Conservation (phyloP, 192 early-diverging fungal genomes). For the Entophlyctis luteolus region DNA sequence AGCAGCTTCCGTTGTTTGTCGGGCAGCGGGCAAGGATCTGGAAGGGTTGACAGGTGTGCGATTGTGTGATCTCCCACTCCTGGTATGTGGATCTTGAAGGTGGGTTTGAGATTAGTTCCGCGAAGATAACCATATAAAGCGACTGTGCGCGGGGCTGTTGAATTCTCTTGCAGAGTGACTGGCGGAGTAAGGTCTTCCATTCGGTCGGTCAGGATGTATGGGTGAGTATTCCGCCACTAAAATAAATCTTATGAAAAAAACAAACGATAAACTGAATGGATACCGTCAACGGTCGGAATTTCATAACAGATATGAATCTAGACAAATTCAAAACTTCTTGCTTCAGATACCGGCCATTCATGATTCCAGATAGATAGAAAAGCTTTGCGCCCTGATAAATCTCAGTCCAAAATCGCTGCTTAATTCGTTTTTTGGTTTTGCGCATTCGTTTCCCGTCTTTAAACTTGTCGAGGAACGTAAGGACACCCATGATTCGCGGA, state of each 20-base stretch:
- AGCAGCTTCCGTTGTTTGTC: conserved; percentile 85
- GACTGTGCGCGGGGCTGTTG: conserved; percentile 87
- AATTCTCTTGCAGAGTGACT: conserved; percentile 69
- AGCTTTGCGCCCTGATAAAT: conserved; percentile 99
- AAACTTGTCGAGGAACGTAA: conserved; percentile 95
- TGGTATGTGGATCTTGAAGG: conserved; percentile 89
- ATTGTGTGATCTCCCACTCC: conserved; percentile 88
- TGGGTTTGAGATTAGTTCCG: conserved; percentile 87
- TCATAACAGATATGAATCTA: conserved; percentile 97
- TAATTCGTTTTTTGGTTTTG: conserved; percentile 86
- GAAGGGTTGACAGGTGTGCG: conserved; percentile 66
- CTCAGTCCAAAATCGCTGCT: conserved; percentile 99
- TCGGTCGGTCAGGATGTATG: conserved; percentile 96
- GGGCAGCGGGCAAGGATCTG: conserved; percentile 96
- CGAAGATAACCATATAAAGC: conserved; percentile 93
- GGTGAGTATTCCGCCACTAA: conserved; percentile 91
- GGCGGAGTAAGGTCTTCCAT: conserved; percentile 96
- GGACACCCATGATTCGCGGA: conserved; percentile 95
- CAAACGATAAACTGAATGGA: background rate
- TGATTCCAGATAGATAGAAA: conserved; percentile 94
- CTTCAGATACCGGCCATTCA: conserved; percentile 90
- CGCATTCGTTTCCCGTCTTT: conserved; percentile 87
- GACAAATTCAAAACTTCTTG: conserved; percentile 92
- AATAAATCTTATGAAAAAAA: background rate
- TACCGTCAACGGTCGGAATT: conserved; percentile 84